A percentile compares a stretch with the other conserved stretches of the same genome.
Evolutionary conservation across 192 early-diverging fungal species (phyloP).

Genomic region (Rhizophagus prolifer): DNA sequence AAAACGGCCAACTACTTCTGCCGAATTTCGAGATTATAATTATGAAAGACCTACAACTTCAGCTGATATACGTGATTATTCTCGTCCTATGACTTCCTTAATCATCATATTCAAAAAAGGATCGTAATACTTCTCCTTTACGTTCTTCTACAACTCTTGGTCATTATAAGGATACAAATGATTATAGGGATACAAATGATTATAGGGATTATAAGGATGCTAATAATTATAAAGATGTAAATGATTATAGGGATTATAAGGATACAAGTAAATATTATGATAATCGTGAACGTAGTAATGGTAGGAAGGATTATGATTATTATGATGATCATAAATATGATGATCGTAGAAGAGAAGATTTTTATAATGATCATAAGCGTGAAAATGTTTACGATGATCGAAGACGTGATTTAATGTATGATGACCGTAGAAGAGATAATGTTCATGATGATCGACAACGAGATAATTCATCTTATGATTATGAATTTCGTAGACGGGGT

Average conservation of each 20-base stretch:
- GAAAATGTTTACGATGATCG: neutral
- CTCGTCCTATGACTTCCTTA: neutral
- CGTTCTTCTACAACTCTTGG: neutral
- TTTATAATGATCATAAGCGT: neutral
- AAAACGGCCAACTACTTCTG: neutral
- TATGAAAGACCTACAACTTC: neutral
- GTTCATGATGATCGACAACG: neutral
- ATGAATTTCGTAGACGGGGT: neutral
- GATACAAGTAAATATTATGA: slow-evolving; percentile 1
- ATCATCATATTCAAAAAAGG: neutral
- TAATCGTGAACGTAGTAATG: neutral
- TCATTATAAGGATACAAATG: neutral
- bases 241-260: too few relatives aligned
- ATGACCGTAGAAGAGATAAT: neutral
- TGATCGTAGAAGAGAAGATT: neutral
- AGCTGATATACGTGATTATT: neutral
- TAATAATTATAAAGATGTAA: too few relatives aligned
- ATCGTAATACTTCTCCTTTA: neutral
- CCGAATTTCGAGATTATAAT: neutral
- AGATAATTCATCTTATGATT: neutral
- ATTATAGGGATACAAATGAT: too few relatives aligned
- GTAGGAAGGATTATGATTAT: neutral
- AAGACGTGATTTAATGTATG: neutral
- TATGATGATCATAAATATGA: neutral
- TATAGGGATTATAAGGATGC: too few relatives aligned